Conservation (phyloP, 805 yeast genomes). For the Blastobotrys peoriensis region DNA sequence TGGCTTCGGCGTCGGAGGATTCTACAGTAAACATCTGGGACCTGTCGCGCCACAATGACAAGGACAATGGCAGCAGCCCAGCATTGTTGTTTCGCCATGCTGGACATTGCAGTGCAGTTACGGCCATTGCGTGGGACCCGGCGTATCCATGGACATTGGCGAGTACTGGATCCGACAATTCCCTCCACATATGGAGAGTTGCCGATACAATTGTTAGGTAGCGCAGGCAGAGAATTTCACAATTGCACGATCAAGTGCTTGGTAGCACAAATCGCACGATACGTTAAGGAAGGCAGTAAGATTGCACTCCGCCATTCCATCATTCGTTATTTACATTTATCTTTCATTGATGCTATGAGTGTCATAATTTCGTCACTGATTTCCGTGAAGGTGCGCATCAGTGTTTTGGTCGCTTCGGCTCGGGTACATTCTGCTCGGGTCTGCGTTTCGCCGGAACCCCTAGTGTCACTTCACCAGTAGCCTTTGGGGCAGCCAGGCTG, state of each 20-base stretch:
- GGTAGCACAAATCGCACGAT: too few relatives aligned
- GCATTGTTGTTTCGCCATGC: conserved; percentile 54
- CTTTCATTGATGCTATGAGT: not conserved
- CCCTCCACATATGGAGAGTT: conserved; percentile 84
- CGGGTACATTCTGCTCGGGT: conserved; percentile 2
- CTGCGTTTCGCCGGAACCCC: conserved; percentile 2
- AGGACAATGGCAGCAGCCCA: not conserved
- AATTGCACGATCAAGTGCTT: too few relatives aligned
- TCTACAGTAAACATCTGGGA: conserved; percentile 39
- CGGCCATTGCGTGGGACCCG: conserved; percentile 78
- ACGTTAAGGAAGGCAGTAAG: too few relatives aligned
- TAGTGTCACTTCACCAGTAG: too few relatives aligned
- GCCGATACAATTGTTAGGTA: conserved; percentile 32
- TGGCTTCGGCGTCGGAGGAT: conserved; percentile 62
- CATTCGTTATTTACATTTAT: not conserved
- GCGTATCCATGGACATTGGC: conserved; percentile 65
- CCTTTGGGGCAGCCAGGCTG: conserved; percentile 1
- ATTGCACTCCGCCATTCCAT: too few relatives aligned
- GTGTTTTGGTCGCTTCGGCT: conserved; percentile 1
- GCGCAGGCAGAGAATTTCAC: not conserved
- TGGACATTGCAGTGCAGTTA: conserved; percentile 84
- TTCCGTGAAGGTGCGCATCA: not conserved
- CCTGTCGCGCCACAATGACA: not conserved
- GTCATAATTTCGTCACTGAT: not conserved
- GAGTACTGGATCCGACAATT: conserved; percentile 78